Conservation (phyloP, 805 yeast species). For the Nakazawaea molendinolei region DNA sequence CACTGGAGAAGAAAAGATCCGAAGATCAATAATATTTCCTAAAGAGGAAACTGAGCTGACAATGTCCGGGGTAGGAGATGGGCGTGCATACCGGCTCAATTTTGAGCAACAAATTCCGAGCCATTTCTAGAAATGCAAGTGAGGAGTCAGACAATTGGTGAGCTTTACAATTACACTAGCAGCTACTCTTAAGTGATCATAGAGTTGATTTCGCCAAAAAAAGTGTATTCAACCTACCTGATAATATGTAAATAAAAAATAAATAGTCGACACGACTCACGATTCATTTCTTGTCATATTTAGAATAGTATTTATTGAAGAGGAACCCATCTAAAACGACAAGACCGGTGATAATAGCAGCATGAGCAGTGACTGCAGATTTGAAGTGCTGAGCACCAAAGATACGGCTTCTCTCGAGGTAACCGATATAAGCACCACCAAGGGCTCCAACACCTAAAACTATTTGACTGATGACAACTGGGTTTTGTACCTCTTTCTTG, state of each 20-base stretch:
- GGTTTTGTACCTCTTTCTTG: constrained; percentile 47
- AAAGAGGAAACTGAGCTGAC: no score
- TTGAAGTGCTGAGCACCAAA: constrained; percentile 8
- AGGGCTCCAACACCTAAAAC: constrained; percentile 41
- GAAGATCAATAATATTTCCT: no score
- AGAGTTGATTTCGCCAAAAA: no score
- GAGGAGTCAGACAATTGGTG: no score
- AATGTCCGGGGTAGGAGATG: no score
- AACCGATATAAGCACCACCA: constrained; percentile 41
- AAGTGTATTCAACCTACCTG: constrained; percentile 23
- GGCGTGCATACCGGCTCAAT: no score
- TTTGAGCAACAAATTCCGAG: no score
- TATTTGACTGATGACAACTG: constrained; percentile 51
- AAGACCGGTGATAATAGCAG: constrained; percentile 46
- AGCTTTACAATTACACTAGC: no score
- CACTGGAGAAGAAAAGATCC: no score
- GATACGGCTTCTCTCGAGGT: constrained; percentile 28
- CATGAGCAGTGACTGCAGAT: constrained; percentile 16
- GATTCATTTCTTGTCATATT: constrained; percentile 38
- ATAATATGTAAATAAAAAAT: constrained; percentile 19
- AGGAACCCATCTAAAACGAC: constrained; percentile 48
- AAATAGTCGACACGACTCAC: background rate
- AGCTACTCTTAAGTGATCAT: no score
- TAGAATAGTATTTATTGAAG: constrained; percentile 47
- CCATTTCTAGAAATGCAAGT: no score